Evolutionary conservation across 2,329 filamentous ascomycete species (phyloP), one percentile per base, ranked within the genome.

Genomic region (Septoria petroselini): DNA sequence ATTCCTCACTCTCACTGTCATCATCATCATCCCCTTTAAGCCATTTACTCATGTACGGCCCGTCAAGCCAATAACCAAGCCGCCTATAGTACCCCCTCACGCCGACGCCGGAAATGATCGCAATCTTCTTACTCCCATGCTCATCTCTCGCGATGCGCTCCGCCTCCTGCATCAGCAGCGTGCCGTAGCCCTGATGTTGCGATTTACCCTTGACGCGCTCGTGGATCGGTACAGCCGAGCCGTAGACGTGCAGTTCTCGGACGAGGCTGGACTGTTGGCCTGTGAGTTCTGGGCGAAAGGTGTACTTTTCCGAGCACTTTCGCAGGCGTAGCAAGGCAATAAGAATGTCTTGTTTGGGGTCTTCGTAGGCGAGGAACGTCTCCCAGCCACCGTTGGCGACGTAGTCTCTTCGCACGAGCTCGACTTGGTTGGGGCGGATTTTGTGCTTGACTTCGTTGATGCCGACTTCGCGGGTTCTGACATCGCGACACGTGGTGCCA

Each of bases 361-460:
- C 93, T 68, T 98, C 93, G 65, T 98, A 98, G 1, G 93, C 91
- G 4, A 98, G 76, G 73, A 98, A 98, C 0, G 93, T 98, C 71
- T 98, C 93, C 93, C 93, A 98, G 18, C 93, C 94, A 31, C 87
- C 91, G 67, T 98, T 98, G 59, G 93, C 93, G 0, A 83, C 80
- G 70, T 98, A 98, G 72, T 98, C 93, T 58, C 93, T 81, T 19
- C 93, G 85, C 23, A 98, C 85, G 15, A 98, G 82, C 74, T 98
- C 93, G 51, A 98, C 88, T 68, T 98, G 91, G 59, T 91, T 94
- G 0, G 93, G 93, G 1, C 91, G 81, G 60, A 98, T 96, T 76
- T 97, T 97, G 76, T 98, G 85, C 76, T 98, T 98, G 58, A 98
- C 91, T 73, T 98, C 93, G 69, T 98, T 98, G 72, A 98, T 91